These are phyloP conservation scores for Lichtheimia ramosa DNA, from an alignment of 371 early-diverging fungal species.

Conservation along the genomic window DNA sequence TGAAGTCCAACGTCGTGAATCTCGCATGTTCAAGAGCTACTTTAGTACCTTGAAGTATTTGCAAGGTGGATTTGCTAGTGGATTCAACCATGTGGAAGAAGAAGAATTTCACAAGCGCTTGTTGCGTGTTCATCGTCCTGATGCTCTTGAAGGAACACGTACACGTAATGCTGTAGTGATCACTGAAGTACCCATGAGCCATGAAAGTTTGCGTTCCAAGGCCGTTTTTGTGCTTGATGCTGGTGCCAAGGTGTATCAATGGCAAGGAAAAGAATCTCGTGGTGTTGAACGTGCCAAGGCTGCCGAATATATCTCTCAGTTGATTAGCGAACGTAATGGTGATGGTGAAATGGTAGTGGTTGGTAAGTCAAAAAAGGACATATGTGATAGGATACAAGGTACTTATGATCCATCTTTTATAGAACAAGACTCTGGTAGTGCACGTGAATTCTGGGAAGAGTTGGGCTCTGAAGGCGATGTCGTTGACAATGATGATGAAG, in stretches of 20 bases:
- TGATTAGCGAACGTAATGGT: slow-evolving; percentile 66
- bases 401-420: slow-evolving; percentile 1
- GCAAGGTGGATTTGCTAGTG: slow-evolving; percentile 77
- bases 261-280: slow-evolving; percentile 70
- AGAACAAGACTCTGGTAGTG: slow-evolving; percentile 71
- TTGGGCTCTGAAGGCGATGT: slow-evolving; percentile 69
- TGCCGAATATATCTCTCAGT: slow-evolving; percentile 63
- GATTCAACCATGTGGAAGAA: slow-evolving; percentile 75
- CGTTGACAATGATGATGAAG: slow-evolving; percentile 39
- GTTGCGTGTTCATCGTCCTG: slow-evolving; percentile 66
- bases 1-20: slow-evolving; percentile 74
- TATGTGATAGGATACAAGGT: not conserved
- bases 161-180: slow-evolving; percentile 57
- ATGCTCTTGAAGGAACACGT: slow-evolving; percentile 33
- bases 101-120: slow-evolving; percentile 60
- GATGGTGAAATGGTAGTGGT: slow-evolving; percentile 63
- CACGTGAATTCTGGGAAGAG: slow-evolving; percentile 61
- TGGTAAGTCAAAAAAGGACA: slow-evolving; percentile 43
- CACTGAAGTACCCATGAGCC: slow-evolving; percentile 60
- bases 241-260: slow-evolving; percentile 69
- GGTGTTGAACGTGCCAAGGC: slow-evolving; percentile 76
- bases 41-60: slow-evolving; percentile 60
- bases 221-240: slow-evolving; percentile 81
- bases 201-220: slow-evolving; percentile 64
- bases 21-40: slow-evolving; percentile 63